Conservation (phyloP, 306 rosid species). For the Pyrus betulifolia region DNA sequence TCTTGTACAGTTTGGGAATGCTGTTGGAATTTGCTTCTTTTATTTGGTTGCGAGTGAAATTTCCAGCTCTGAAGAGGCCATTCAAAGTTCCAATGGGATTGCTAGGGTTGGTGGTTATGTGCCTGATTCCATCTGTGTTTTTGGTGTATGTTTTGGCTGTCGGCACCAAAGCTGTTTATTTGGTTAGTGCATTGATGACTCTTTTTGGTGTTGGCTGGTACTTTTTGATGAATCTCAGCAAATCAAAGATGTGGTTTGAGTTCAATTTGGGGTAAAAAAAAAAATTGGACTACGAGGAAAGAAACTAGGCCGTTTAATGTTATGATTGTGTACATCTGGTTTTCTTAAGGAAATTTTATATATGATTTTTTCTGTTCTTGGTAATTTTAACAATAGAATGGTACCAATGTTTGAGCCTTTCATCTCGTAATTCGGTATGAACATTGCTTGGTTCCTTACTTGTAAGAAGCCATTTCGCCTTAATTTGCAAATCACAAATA, state of each 20-base stretch:
- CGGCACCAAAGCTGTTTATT: constrained; percentile 36
- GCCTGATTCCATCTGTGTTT: constrained; percentile 57
- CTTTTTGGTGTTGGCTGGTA: constrained; percentile 26
- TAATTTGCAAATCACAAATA: too few relatives aligned
- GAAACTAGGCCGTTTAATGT: not conserved
- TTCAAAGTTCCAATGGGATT: constrained; percentile 52
- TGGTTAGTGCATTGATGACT: constrained; percentile 39
- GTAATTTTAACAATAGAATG: not conserved
- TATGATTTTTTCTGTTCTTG: not conserved
- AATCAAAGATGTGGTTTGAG: constrained; percentile 20
- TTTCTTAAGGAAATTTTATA: not conserved
- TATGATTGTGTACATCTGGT: not conserved
- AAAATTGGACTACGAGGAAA: not conserved
- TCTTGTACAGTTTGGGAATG: constrained; percentile 89
- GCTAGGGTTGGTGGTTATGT: constrained; percentile 45
- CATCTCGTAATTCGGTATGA: not conserved
- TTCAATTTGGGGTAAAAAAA: constrained; percentile 12
- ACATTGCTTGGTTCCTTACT: too few relatives aligned
- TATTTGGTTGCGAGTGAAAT: constrained; percentile 51
- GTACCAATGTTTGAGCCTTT: not conserved
- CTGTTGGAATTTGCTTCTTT: constrained; percentile 70
- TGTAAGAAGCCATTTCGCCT: too few relatives aligned
- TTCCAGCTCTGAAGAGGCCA: constrained; percentile 45
- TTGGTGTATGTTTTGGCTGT: constrained; percentile 54
- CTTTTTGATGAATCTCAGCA: constrained; percentile 26